Base-by-base conservation (phyloP, 2,329 filamentous ascomycete species). In the Aspergillus felis region DNA sequence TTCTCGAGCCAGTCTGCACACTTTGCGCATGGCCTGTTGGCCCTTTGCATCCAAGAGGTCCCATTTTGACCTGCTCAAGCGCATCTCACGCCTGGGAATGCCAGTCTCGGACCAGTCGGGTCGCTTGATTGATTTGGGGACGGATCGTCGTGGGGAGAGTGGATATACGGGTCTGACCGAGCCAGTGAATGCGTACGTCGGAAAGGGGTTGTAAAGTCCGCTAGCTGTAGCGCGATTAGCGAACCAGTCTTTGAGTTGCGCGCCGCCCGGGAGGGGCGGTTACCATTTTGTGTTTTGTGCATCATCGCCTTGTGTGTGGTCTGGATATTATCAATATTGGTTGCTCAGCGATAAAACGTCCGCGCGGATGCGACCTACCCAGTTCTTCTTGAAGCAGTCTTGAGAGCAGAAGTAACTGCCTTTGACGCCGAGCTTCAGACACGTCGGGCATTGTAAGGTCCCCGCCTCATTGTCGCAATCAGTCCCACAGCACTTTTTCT, bases 301-400 rank as follows among this genome's bases (percentile, higher is more conserved):
- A 29, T 29, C 0, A 61, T 84, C 83, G 74, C 77, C 79, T 91
- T 95, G 68, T 57, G 60, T 49, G 57, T 46, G 42, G 24, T 50
- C 59, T 60, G 53, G 28, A 29, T 12, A 12, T 4, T 12, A 29
- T 12, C 27, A 47, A 2, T 27, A 46, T 29, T 3, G 10, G 50
- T 22, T 61, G 57, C 51, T 64, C 25, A 42, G 32, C 14, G 14
- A 22, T 38, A 9, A 49, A 3, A 12, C 4, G 29, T 49, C 3
- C n/a, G 5, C n/a, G 22, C 22, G 9, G 48, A 42, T 49, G 1
- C 17, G 57, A 68, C 83, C 64, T 82, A 96, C 92, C 92, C 92
- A 97, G 80, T 90, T 96, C 75, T 85, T 88, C 82, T 96, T 96
- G 79, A 97, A 97, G 79, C 92, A 97, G 65, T 96, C 92, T 75